These are phyloP conservation scores for Melocanna baccifera DNA, from an alignment of 176 grass and related monocot genomes.

Conservation along the genomic window DNA sequence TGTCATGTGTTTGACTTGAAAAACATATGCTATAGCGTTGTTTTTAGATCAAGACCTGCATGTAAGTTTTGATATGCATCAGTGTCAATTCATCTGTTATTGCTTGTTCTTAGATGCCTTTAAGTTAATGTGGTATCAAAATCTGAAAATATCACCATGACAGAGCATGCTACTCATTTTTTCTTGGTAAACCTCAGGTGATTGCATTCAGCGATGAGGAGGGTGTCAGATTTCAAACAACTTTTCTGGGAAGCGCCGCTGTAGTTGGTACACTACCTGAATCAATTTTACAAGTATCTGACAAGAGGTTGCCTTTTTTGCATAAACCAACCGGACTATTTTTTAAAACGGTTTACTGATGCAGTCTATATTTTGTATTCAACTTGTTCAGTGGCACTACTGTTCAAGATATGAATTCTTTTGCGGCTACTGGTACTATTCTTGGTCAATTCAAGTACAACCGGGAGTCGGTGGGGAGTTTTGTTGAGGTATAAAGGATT, in stretches of 20 bases:
- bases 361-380: constrained; percentile 19
- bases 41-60: not conserved
- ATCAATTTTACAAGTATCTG: constrained; percentile 82
- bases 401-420: constrained; percentile 75
- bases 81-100: not conserved
- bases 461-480: constrained; percentile 67
- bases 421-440: constrained; percentile 46
- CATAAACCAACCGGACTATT: constrained; percentile 12
- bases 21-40: not conserved
- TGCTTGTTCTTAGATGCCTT: not conserved
- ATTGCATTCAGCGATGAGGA: constrained; percentile 99
- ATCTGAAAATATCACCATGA: not conserved
- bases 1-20: not conserved
- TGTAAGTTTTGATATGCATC: not conserved
- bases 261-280: constrained; percentile 88
- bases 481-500: constrained; percentile 67
- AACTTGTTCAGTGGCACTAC: constrained; percentile 63
- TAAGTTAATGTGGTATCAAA: not conserved
- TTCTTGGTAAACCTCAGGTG: constrained; percentile 41
- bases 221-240: constrained; percentile 88
- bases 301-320: constrained; percentile 77
- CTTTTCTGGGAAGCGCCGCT: constrained; percentile 96
- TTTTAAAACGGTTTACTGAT: constrained; percentile 27
- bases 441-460: constrained; percentile 57
- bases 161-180: not conserved